Conservation (phyloP, 495 filamentous ascomycete species). For the Aspergillus saccharolyticus region DNA sequence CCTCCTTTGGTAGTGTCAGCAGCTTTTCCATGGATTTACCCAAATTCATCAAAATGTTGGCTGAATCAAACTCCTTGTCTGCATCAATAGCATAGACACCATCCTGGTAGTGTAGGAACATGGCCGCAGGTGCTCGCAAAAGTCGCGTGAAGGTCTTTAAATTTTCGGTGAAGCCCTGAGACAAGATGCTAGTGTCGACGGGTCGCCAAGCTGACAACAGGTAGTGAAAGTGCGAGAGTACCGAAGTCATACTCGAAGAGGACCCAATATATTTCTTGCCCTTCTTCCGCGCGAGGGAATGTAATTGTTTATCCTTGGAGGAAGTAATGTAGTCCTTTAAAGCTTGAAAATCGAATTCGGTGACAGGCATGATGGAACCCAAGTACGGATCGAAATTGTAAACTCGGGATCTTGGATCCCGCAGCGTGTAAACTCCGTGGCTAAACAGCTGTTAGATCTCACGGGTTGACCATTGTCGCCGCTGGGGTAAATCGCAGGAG, state of each 20-base stretch:
- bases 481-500: background rate
- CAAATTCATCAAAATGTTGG: slow-evolving; percentile 82
- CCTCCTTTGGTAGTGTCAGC: slow-evolving; percentile 72
- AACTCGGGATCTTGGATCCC: slow-evolving; percentile 80
- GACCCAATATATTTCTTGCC: slow-evolving; percentile 88
- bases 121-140: slow-evolving; percentile 64
- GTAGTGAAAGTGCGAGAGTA: slow-evolving; percentile 86
- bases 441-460: slow-evolving; percentile 22
- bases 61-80: slow-evolving; percentile 85
- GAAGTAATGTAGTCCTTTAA: slow-evolving; percentile 83
- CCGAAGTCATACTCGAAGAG: slow-evolving; percentile 91
- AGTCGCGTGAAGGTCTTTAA: slow-evolving; percentile 64
- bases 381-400: slow-evolving; percentile 97
- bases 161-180: slow-evolving; percentile 57
- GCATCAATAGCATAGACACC: slow-evolving; percentile 94
- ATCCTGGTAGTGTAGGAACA: slow-evolving; percentile 80
- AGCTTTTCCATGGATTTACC: slow-evolving; percentile 96
- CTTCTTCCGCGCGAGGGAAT: slow-evolving; percentile 55
- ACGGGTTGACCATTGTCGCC: background rate
- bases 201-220: slow-evolving; percentile 79
- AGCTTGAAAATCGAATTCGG: slow-evolving; percentile 86
- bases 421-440: slow-evolving; percentile 85
- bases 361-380: slow-evolving; percentile 81
- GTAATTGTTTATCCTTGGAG: slow-evolving; percentile 70
- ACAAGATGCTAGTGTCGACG: slow-evolving; percentile 60